Conservation (phyloP, 257 asterid genomes). For the Coffea canephora region DNA sequence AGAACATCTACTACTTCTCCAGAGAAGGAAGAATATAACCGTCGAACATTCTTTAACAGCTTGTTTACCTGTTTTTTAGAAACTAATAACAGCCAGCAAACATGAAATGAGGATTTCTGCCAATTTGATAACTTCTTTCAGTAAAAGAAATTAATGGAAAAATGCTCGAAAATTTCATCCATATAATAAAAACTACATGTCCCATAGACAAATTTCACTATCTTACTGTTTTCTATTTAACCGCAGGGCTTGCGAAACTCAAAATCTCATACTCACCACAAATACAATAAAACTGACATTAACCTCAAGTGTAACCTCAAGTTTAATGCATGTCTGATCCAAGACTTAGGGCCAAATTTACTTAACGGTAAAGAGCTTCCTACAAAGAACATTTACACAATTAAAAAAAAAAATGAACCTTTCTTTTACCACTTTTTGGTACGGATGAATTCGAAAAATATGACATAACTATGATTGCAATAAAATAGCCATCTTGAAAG, state of each 20-base stretch:
- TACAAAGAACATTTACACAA: too few relatives aligned
- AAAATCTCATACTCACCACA: not conserved
- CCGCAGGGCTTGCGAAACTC: not conserved
- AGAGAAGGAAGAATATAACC: slow-evolving; percentile 69
- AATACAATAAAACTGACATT: not conserved
- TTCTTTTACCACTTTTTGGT: too few relatives aligned
- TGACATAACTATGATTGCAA: too few relatives aligned
- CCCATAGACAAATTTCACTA: not conserved
- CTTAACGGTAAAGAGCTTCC: too few relatives aligned
- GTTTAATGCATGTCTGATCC: too few relatives aligned
- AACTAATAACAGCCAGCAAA: slow-evolving; percentile 41
- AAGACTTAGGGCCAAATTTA: too few relatives aligned
- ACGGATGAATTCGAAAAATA: too few relatives aligned
- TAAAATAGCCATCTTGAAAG: too few relatives aligned
- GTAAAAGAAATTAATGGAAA: not conserved
- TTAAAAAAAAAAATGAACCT: too few relatives aligned
- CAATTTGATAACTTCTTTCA: not conserved
- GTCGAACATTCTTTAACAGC: slow-evolving; percentile 53
- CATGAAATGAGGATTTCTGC: not conserved
- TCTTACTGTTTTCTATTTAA: too few relatives aligned
- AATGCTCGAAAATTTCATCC: not conserved
- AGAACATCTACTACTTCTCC: slow-evolving; percentile 63
- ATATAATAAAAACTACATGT: not conserved
- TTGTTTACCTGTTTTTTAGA: slow-evolving; percentile 60
- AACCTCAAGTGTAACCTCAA: not conserved